Evolutionary conservation across 805 yeast genomes (phyloP).

Genomic region (Ogataea nonfermentans): DNA sequence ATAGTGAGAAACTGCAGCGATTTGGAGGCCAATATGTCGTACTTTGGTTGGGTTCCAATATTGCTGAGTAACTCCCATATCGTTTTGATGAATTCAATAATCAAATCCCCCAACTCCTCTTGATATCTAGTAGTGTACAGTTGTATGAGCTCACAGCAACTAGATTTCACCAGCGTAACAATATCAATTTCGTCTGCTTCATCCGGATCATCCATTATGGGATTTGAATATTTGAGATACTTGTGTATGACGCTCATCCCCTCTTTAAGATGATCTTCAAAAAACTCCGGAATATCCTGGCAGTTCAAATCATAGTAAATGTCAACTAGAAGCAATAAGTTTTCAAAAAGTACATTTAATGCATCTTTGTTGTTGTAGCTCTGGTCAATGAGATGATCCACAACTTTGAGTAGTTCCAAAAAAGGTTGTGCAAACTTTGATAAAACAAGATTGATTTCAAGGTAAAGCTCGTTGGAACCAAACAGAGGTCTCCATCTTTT

Average conservation of each 20-base stretch:
- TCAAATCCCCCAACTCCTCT: conserved; percentile 80
- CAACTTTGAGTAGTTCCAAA: conserved; percentile 59
- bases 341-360: conserved; percentile 61
- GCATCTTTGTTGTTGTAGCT: conserved; percentile 46
- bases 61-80: conserved; percentile 75
- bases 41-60: conserved; percentile 68
- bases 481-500: conserved; percentile 95
- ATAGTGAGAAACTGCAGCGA: conserved; percentile 80
- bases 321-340: conserved; percentile 67
- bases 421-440: conserved; percentile 82
- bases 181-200: conserved; percentile 71
- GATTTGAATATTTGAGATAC: conserved; percentile 63
- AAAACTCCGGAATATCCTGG: conserved; percentile 97
- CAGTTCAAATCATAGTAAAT: conserved; percentile 92
- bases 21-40: conserved; percentile 80
- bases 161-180: conserved; percentile 69
- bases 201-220: conserved; percentile 52
- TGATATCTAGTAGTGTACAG: conserved; percentile 88
- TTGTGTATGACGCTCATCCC: conserved; percentile 84
- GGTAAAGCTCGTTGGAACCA: conserved; percentile 83
- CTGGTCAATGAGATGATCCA: conserved; percentile 61
- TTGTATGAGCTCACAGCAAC: conserved; percentile 80
- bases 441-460: conserved; percentile 84
- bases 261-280: conserved; percentile 78
- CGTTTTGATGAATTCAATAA: conserved; percentile 74